Percentiles rank a stretch among this genome's conserved stretches.
Conservation (phyloP, 257 asterid species). For the Scutellaria galericulata region DNA sequence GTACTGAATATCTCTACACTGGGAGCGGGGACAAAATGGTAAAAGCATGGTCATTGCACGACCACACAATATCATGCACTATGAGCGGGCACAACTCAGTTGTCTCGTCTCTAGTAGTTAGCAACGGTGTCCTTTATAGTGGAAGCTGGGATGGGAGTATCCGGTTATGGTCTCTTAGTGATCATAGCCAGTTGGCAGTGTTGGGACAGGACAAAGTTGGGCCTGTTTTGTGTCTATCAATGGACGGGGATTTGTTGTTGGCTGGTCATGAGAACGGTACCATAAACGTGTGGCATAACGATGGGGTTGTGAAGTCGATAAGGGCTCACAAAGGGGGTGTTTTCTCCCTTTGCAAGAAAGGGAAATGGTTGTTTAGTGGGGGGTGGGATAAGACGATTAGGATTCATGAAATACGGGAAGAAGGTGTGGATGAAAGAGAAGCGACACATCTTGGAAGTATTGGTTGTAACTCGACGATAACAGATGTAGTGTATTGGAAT, state of each 20-base stretch:
- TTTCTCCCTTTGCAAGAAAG: slow-evolving; percentile 64
- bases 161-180: slow-evolving; percentile 84
- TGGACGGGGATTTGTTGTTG: slow-evolving; percentile 53
- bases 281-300: slow-evolving; percentile 73
- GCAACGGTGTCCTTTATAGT: slow-evolving; percentile 75
- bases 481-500: slow-evolving; percentile 60
- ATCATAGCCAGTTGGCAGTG: slow-evolving; percentile 76
- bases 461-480: slow-evolving; percentile 60
- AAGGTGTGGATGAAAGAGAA: slow-evolving; percentile 48
- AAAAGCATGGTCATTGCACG: slow-evolving; percentile 97
- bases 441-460: slow-evolving; percentile 58
- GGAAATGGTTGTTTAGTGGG: slow-evolving; percentile 76
- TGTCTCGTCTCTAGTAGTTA: slow-evolving; percentile 68
- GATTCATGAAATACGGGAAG: slow-evolving; percentile 67
- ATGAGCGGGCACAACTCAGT: slow-evolving; percentile 89
- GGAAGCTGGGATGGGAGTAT: slow-evolving; percentile 99
- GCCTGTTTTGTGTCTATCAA: slow-evolving; percentile 70
- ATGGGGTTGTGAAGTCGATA: slow-evolving; percentile 56
- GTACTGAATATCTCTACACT: slow-evolving; percentile 66
- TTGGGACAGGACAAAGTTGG: slow-evolving; percentile 62
- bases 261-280: slow-evolving; percentile 78
- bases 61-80: slow-evolving; percentile 58
- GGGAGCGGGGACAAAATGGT: slow-evolving; percentile 92
- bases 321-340: slow-evolving; percentile 66
- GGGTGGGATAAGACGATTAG: slow-evolving; percentile 79